A percentile compares a stretch with the other conserved stretches of the same genome.
phyloP scores from a whole-genome alignment of 495 filamentous ascomycete genomes.

The Podospora pseudopauciseta region DNA sequence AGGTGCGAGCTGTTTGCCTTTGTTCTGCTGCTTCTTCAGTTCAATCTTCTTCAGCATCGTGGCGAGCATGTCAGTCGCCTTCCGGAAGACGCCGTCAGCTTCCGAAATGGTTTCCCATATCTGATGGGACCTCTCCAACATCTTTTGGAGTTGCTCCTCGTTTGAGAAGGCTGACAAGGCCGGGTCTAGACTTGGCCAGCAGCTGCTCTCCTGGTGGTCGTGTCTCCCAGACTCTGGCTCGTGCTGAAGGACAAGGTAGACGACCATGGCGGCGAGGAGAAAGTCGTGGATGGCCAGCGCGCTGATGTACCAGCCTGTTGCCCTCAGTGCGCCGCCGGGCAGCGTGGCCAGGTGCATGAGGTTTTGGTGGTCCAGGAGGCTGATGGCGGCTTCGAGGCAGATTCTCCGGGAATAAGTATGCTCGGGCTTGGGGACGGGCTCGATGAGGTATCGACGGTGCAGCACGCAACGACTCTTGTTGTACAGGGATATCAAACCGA shows the following conservation, averaged over 20 bases:
- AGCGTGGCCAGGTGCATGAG: conserved; percentile 36
- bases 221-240: conserved; percentile 28
- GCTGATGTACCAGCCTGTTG: conserved; percentile 43
- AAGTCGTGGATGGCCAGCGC: conserved; percentile 46
- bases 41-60: conserved; percentile 25
- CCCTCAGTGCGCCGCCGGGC: conserved; percentile 38
- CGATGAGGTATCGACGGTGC: conserved; percentile 66
- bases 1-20: neutral
- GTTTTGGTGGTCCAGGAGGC: conserved; percentile 52
- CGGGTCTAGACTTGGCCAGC: conserved; percentile 5
- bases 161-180: conserved; percentile 15
- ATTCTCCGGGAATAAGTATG: conserved; percentile 64
- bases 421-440: conserved; percentile 53
- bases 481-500: conserved; percentile 66
- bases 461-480: conserved; percentile 70
- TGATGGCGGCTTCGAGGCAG: conserved; percentile 64
- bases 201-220: conserved; percentile 16
- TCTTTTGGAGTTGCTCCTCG: conserved; percentile 28
- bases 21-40: neutral
- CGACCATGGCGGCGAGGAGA: conserved; percentile 46
- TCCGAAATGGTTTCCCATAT: conserved; percentile 26
- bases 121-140: conserved; percentile 29
- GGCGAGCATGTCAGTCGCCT: conserved; percentile 24
- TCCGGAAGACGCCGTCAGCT: conserved; percentile 20
- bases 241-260: conserved; percentile 42